Evolutionary conservation across 345 rosid species (phyloP).

Genomic region (Sisymbrium altissimum): DNA sequence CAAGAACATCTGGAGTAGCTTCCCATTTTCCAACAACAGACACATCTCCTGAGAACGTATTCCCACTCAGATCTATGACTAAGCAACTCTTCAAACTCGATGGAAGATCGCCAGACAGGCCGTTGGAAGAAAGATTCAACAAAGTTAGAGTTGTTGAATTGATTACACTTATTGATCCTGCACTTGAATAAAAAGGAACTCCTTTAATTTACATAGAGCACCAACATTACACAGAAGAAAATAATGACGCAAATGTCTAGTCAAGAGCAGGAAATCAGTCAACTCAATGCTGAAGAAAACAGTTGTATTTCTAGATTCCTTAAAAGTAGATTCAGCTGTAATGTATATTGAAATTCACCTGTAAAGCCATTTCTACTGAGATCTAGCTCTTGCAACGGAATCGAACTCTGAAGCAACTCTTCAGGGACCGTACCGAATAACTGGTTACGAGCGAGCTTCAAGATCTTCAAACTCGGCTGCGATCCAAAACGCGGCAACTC

Average conservation of each 20-base stretch:
- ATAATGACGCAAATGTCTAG: constrained; percentile 14
- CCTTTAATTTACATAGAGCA: constrained; percentile 15
- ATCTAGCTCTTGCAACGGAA: constrained; percentile 70
- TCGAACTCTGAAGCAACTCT: constrained; percentile 56
- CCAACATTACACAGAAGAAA: too few species aligned
- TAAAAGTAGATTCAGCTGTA: too few species aligned
- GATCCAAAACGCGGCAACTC: constrained; percentile 62
- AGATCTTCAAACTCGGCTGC: constrained; percentile 46
- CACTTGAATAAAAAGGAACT: constrained; percentile 19
- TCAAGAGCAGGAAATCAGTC: neutral
- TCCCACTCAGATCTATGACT: constrained; percentile 69
- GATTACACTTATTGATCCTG: constrained; percentile 64
- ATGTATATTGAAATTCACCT: too few species aligned
- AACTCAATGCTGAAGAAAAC: constrained; percentile 17
- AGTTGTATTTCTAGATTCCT: neutral
- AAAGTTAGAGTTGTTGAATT: constrained; percentile 58
- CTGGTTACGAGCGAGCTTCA: constrained; percentile 63
- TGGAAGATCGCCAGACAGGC: constrained; percentile 69
- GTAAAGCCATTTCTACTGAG: constrained; percentile 86
- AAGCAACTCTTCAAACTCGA: constrained; percentile 40
- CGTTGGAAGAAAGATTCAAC: constrained; percentile 79
- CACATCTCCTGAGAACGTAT: constrained; percentile 58
- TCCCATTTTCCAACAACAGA: constrained; percentile 64
- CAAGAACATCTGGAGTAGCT: constrained; percentile 60
- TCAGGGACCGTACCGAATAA: constrained; percentile 58